These are phyloP conservation scores for Endoconidiophora polonica DNA, from an alignment of 2,329 filamentous ascomycete species.

Conservation along the genomic window DNA sequence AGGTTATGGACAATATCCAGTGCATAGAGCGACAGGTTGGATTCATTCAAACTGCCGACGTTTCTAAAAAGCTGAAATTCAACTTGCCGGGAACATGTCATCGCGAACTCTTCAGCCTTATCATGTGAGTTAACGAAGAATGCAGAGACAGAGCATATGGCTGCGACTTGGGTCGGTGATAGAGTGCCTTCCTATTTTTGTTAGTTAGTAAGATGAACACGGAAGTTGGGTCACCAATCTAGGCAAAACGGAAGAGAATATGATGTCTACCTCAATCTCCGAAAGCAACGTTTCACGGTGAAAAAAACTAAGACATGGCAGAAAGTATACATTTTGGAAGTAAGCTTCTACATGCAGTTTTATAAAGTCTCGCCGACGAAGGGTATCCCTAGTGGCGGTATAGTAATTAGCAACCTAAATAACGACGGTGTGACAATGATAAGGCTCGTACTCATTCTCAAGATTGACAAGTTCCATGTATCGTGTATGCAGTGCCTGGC, in stretches of 20 bases:
- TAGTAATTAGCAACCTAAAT: not conserved
- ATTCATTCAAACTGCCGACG: constrained; percentile 23
- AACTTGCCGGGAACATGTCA: constrained; percentile 23
- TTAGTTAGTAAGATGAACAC: not conserved
- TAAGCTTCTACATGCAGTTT: constrained; percentile 24
- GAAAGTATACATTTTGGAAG: constrained; percentile 23
- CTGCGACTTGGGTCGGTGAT: constrained; percentile 21
- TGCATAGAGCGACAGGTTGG: constrained; percentile 21
- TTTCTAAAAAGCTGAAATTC: constrained; percentile 26
- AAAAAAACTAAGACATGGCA: constrained; percentile 25
- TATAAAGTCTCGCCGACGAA: constrained; percentile 22
- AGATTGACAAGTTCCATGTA: constrained; percentile 10
- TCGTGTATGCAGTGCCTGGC: constrained; percentile 8
- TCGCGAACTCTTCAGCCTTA: constrained; percentile 21
- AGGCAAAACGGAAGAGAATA: not conserved
- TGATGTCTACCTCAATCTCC: constrained; percentile 20
- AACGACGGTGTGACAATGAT: not conserved
- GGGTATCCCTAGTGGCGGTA: constrained; percentile 17
- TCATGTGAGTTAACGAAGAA: constrained; percentile 22
- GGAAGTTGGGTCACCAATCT: not conserved
- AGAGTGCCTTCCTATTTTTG: constrained; percentile 20
- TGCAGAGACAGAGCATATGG: constrained; percentile 24
- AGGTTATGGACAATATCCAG: constrained; percentile 23
- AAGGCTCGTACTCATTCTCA: constrained; percentile 11
- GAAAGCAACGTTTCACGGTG: constrained; percentile 21